These are phyloP conservation scores for Sungouiozyma intestinalis DNA, from an alignment of 805 yeast species.

Conservation along the genomic window DNA sequence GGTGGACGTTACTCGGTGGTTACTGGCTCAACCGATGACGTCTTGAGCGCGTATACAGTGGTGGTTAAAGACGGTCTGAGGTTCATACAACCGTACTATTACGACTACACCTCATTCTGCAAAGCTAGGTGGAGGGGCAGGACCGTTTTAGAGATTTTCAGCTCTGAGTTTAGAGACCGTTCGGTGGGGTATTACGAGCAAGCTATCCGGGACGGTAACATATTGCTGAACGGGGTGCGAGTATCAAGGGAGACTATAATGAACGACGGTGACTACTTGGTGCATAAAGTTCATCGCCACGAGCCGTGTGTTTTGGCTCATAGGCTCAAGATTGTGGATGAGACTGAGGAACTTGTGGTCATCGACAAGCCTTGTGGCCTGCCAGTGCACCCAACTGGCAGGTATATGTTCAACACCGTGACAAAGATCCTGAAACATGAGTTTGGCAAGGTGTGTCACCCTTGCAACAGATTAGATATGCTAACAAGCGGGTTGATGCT, in stretches of 20 bases:
- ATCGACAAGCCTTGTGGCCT: conserved; percentile 92
- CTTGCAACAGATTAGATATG: conserved; percentile 83
- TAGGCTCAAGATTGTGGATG: conserved; percentile 55
- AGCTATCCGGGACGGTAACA: conserved; percentile 52
- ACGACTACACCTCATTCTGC: conserved; percentile 84
- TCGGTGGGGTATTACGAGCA: conserved; percentile 52
- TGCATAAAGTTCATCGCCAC: conserved; percentile 75
- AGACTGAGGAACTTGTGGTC: conserved; percentile 66
- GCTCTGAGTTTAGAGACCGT: conserved; percentile 75
- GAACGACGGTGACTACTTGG: conserved; percentile 71
- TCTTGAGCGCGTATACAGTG: not conserved
- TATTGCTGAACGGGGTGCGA: conserved; percentile 54
- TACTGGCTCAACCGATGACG: not conserved
- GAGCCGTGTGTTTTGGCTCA: conserved; percentile 70
- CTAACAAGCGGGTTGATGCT: conserved; percentile 92
- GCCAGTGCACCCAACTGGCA: conserved; percentile 93
- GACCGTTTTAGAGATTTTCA: conserved; percentile 69
- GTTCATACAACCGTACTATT: conserved; percentile 74
- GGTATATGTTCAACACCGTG: conserved; percentile 63
- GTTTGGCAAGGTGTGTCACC: conserved; percentile 46
- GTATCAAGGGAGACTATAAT: conserved; percentile 59
- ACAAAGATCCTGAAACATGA: conserved; percentile 72
- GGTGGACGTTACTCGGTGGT: not conserved
- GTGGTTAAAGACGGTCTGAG: conserved; percentile 34
- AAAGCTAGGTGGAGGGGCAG: conserved; percentile 86